These are phyloP conservation scores for Moniliella sp. DNA, from an alignment of 1,284 basidiomycete genomes.

Conservation along the genomic window DNA sequence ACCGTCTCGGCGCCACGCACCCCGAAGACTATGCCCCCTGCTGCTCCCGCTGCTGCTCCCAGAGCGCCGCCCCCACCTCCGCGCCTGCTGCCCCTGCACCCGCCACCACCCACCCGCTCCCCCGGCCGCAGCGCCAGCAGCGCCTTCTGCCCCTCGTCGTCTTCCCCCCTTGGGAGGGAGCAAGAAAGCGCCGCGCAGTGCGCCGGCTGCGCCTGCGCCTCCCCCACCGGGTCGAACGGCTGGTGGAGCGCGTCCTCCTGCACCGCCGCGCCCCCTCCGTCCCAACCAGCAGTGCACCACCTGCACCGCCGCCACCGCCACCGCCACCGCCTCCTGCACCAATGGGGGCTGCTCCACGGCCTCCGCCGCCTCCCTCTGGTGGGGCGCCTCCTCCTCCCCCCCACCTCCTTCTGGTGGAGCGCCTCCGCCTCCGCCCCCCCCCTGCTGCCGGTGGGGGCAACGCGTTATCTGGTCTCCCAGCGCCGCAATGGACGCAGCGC, in stretches of 20 bases:
- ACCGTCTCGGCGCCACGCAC: not conserved
- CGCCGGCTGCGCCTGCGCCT: constrained; percentile 4
- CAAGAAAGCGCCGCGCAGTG: constrained; percentile 2
- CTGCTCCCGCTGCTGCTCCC: constrained; percentile 6
- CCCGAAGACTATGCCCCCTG: constrained; percentile 5
- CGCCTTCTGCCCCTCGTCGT: constrained; percentile 30
- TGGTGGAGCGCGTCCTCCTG: constrained; percentile 8
- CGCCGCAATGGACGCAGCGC: constrained; percentile 38
- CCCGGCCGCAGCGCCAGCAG: no score
- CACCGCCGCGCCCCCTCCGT: constrained; percentile 13
- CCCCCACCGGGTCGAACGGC: constrained; percentile 3
- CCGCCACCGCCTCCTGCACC: constrained; percentile 2
- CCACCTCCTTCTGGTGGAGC: not conserved
- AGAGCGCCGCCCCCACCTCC: constrained; percentile 20
- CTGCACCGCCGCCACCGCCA: constrained; percentile 16
- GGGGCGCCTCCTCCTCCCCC: not conserved
- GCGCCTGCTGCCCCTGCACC: constrained; percentile 34
- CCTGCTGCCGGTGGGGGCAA: no score
- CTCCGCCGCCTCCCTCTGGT: not conserved
- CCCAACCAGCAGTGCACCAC: constrained; percentile 8
- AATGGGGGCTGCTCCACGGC: not conserved
- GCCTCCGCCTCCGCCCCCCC: not conserved
- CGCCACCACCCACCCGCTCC: no score
- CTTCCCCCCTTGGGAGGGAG: constrained; percentile 14
- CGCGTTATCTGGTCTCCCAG: constrained; percentile 6